Conservation (phyloP, 495 filamentous ascomycete genomes). For the Tuber brumale region DNA sequence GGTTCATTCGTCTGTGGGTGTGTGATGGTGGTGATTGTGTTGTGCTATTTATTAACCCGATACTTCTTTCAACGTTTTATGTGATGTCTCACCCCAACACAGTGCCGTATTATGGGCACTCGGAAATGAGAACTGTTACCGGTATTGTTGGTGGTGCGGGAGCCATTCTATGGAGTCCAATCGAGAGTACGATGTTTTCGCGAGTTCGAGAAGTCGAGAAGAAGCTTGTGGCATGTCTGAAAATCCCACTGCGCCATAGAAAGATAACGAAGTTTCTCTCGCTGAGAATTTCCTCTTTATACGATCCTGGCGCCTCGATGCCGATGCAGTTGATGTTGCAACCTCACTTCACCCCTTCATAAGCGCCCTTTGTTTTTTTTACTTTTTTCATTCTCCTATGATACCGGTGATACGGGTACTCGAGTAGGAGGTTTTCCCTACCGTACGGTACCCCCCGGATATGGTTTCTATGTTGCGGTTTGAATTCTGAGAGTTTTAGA, state of each 20-base stretch:
- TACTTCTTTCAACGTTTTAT: slow-evolving; percentile 1
- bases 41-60: not conserved
- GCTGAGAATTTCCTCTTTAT: slow-evolving; percentile 2
- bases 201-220: not conserved
- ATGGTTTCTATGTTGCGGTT: not conserved
- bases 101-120: not conserved
- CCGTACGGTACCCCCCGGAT: not conserved
- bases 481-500: not conserved
- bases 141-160: not conserved
- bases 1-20: not conserved
- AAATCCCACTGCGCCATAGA: not conserved
- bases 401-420: not conserved
- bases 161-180: not conserved
- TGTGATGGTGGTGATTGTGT: not conserved
- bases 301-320: not conserved
- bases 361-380: not conserved
- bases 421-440: not conserved
- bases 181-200: not conserved
- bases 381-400: not conserved
- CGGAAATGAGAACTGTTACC: not conserved
- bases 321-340: not conserved
- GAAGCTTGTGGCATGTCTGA: not conserved
- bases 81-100: not conserved
- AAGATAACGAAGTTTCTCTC: not conserved
- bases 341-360: not conserved